Base-by-base conservation (phyloP, 2,329 filamentous ascomycete genomes). In the Rhinocladiella similis region DNA sequence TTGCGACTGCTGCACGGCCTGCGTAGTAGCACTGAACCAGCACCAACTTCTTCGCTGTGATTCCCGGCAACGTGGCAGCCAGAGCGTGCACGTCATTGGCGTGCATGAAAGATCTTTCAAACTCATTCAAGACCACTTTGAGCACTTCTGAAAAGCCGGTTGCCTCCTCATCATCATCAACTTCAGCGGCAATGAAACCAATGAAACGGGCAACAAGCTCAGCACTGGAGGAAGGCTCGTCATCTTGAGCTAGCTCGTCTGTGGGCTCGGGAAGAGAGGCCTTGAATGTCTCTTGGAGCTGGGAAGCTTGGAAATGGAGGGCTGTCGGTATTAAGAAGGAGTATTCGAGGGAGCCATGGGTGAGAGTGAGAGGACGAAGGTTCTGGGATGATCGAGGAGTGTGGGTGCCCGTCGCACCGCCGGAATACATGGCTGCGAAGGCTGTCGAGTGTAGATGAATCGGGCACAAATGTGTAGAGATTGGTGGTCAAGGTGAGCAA, bases 21-120 rank as follows among this genome's bases (percentile, higher is more conserved):
- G 88, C 85, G 73, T 96, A 97, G 82, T 99, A 99, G 77, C 89
- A 89, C 71, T 87, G 84, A 45, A 97, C 88, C 16, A 96, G 91
- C 66, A 89, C 83, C 58, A 95, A 82, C 79, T 97, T 97, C 83
- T 99, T 99, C 65, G 86, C 81, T 61, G 90, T 86, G 65, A 97
- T 97, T 64, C 95, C 94, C 1, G 94, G 92, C 12, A 99, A 81
- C 7, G 83, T 83, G 35, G 91, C 89, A 43, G 88, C 91, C 60
- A 99, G 77, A 22, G 92, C 91, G 76, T 99, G 95, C 47, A 96
- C 91, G 72, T 99, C 95, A 69, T 99, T 99, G 63, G 94, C 94
- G 53, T 89, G 86, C 69, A 99, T 86, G 75, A 96, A 97, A 53
- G 87, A 90, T 46, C 94, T 87, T 82, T 99, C 94, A 66, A 99